Percentiles rank a stretch among this genome's conserved stretches.
Evolutionary conservation across 164 flowering plant genomes (phyloP).

Genomic region (Hamamelis virginiana): DNA sequence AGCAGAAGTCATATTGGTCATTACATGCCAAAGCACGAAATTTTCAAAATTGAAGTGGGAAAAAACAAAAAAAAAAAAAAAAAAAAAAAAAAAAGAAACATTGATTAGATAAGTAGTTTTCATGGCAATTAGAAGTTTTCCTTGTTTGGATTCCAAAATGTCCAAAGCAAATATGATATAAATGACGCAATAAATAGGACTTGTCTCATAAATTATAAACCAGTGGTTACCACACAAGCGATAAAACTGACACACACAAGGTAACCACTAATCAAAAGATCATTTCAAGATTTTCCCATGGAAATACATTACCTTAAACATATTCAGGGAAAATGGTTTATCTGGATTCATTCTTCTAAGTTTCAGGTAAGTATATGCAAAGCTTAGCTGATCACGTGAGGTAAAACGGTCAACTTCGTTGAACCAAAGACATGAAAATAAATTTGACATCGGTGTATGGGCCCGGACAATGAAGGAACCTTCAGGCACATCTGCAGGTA

Average conservation of each 20-base stretch:
- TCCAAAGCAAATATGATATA: too few species aligned
- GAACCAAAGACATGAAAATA: constrained; percentile 98
- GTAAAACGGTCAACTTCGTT: constrained; percentile 96
- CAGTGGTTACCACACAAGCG: not conserved
- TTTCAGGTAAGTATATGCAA: constrained; percentile 89
- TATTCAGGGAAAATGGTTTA: constrained; percentile 62
- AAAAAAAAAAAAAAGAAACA: too few species aligned
- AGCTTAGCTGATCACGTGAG: constrained; percentile 94
- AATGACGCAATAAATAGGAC: too few species aligned
- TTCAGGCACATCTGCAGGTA: constrained; percentile 86
- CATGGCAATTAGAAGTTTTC: too few species aligned
- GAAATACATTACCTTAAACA: constrained; percentile 92
- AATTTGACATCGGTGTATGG: constrained; percentile 92
- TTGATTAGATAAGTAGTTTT: too few species aligned
- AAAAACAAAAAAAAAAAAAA: too few species aligned
- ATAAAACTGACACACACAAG: not conserved
- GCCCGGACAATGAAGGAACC: constrained; percentile 94
- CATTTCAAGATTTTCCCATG: not conserved
- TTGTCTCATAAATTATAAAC: too few species aligned
- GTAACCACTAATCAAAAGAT: not conserved
- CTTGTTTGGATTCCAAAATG: too few species aligned
- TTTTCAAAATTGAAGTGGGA: too few species aligned
- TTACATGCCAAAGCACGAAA: too few species aligned
- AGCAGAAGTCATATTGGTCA: too few species aligned
- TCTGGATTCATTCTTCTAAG: constrained; percentile 74